Base-by-base conservation (phyloP, 345 rosid species). In the Alliaria petiolata region DNA sequence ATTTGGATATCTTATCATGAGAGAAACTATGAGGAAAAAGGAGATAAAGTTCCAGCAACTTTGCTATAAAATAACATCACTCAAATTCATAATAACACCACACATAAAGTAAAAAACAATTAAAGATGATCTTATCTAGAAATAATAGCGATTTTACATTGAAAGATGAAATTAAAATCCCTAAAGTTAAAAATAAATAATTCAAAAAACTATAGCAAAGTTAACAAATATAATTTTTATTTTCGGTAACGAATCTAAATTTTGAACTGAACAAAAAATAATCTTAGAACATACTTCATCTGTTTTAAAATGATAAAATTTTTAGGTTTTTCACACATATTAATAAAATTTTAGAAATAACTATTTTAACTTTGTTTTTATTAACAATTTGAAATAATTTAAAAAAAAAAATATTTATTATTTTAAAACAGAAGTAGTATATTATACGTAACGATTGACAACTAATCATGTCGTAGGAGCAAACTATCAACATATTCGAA, bases 1-100 rank as follows among this genome's bases (percentile, higher is more conserved):
- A 78, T 85, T 80, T 56, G 85, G 88, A 89, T 78, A 84, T 85
- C 80, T 83, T 81, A 79, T 83, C 78, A 81, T 83, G 79, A 81
- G 81, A 79, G 72, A 75, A 77, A 69, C 75, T 39, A 47, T 7
- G 77, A 80, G 38, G 81, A 80, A 73, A 71, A 76, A 75, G 71
- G 55, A 83, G 58, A 51, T 71, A 50, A 84, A 84, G 85, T 61
- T 76, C 65, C 78, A 74, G 75, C 66, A 71, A 81, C 86, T 77
- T 31, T 42, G 20, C 64, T 52, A 67, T 51, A 67, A 71, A 79
- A 49, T 76, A 79, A 71, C 62, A 73, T 57, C 65, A 34, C 46
- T 45, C 65, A 35, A 67, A 34, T 67, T 67, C 56, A 58, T 46
- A 46, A 26, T 59, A 69, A 58, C 33, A 58, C 20, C 57, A 57